Evolutionary conservation across 1,284 basidiomycete species (phyloP).

Genomic region (Sanghuangporus weigelae): DNA sequence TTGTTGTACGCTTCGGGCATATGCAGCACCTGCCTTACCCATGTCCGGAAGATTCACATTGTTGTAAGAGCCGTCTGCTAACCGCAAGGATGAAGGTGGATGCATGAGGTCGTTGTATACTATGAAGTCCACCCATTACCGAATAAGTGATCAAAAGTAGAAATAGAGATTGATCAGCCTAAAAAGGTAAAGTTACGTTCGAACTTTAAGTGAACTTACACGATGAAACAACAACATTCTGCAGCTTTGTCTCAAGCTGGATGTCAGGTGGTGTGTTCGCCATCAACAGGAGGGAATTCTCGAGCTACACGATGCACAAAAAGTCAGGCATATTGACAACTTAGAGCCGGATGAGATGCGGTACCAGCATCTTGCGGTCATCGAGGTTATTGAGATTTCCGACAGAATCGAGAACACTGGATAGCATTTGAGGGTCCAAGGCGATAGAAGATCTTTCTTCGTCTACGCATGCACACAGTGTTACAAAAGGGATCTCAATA

Average conservation of each 20-base stretch:
- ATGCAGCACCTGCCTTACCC: conserved; percentile 70
- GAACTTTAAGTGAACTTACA: conserved; percentile 36
- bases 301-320: conserved; percentile 46
- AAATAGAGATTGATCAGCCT: background rate
- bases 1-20: conserved; percentile 77
- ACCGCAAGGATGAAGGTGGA: conserved; percentile 64
- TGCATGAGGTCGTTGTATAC: conserved; percentile 78
- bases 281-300: conserved; percentile 58
- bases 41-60: conserved; percentile 66
- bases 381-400: conserved; percentile 55
- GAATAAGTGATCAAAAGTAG: background rate
- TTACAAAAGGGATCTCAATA: background rate
- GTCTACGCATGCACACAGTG: conserved; percentile 28
- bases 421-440: conserved; percentile 38
- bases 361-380: conserved; percentile 53
- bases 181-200: no score
- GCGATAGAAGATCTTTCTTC: conserved; percentile 38
- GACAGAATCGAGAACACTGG: conserved; percentile 50
- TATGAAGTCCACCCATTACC: conserved; percentile 22
- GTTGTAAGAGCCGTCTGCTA: conserved; percentile 71
- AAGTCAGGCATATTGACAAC: conserved; percentile 21
- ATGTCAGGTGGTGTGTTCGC: conserved; percentile 50
- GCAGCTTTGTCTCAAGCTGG: conserved; percentile 38
- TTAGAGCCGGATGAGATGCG: conserved; percentile 16
- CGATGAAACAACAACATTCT: conserved; percentile 50